phyloP scores from a whole-genome alignment of 2,329 filamentous ascomycete species.

The Rutstroemia sydowiana region DNA sequence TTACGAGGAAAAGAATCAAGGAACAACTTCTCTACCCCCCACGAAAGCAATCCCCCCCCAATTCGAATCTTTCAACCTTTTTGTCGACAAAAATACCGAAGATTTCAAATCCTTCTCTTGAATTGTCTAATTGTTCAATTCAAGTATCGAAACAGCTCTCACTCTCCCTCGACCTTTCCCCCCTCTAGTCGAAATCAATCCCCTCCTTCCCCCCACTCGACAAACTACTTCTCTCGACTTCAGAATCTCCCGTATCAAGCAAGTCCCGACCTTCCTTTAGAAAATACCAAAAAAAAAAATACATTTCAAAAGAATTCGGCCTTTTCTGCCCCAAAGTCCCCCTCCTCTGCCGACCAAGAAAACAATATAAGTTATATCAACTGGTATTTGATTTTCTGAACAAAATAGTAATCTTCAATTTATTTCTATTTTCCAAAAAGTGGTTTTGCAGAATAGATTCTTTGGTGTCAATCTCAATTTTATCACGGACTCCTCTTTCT shows the following conservation, averaged over 20 bases:
- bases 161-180: not conserved
- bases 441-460: not conserved
- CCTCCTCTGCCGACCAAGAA: not conserved
- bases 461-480: constrained; percentile 3
- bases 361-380: too few relatives aligned
- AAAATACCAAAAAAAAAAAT: not conserved
- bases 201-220: not conserved
- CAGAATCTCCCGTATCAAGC: not conserved
- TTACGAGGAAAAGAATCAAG: constrained; percentile 13
- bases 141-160: not conserved
- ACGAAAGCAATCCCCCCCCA: not conserved
- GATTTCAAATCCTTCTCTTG: not conserved
- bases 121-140: not conserved
- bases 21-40: not conserved
- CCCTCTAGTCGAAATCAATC: not conserved
- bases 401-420: not conserved
- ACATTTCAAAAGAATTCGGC: not conserved
- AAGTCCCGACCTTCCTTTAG: not conserved
- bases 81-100: not conserved
- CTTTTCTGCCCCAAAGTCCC: not conserved
- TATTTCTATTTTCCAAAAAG: not conserved
- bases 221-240: not conserved
- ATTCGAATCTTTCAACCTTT: not conserved
- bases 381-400: too few relatives aligned
- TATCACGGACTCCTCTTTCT: not conserved